These are phyloP conservation scores for Toxicodendron radicans DNA, from an alignment of 345 rosid species.

Conservation along the genomic window DNA sequence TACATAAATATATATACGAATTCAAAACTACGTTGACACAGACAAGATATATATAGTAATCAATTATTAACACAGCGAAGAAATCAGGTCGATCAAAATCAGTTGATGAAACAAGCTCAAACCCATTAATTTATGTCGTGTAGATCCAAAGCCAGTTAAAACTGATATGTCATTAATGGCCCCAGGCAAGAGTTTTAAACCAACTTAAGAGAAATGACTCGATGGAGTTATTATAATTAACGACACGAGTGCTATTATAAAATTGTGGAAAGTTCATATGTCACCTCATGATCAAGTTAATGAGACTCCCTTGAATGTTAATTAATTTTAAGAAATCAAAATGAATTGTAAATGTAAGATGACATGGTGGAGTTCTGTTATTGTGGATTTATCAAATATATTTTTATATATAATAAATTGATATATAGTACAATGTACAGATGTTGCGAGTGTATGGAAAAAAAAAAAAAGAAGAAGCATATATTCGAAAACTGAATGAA, in stretches of 20 bases:
- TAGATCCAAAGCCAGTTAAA: no score
- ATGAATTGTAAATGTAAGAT: background rate
- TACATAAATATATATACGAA: no score
- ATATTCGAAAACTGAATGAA: conserved; percentile 44
- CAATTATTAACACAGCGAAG: background rate
- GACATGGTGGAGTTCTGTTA: conserved; percentile 11
- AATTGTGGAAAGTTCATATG: background rate
- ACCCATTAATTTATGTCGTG: background rate
- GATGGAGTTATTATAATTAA: no score
- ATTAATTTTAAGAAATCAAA: no score
- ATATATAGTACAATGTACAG: conserved; percentile 19
- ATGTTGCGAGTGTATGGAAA: conserved; percentile 25
- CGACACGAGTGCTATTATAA: background rate
- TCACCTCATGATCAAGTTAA: no score
- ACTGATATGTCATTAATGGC: background rate
- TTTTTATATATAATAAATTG: background rate
- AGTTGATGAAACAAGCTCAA: background rate
- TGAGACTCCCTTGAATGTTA: background rate
- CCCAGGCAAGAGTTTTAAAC: background rate
- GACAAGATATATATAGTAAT: no score
- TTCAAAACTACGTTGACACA: no score
- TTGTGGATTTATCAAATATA: background rate
- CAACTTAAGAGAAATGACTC: no score
- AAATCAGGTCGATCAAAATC: background rate
- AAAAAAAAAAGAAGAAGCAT: conserved; percentile 13